These are phyloP conservation scores for Berkeleyomyces basicola DNA, from an alignment of 2,329 filamentous ascomycete species.

Conservation along the genomic window DNA sequence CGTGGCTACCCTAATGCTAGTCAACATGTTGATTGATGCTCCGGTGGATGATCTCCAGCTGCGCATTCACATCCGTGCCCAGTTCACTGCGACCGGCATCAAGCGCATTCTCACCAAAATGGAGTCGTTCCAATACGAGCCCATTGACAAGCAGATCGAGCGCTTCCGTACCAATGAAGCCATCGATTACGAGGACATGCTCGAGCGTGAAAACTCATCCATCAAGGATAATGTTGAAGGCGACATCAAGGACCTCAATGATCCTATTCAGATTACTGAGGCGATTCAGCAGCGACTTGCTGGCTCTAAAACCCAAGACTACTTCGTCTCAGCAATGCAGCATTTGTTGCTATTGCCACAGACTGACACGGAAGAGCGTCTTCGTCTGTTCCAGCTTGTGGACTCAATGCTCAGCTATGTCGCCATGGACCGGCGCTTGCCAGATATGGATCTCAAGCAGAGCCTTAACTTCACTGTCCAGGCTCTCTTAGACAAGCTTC, in stretches of 20 bases:
- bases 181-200: constrained; percentile 94
- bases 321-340: constrained; percentile 89
- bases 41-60: constrained; percentile 78
- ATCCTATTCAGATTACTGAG: constrained; percentile 84
- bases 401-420: constrained; percentile 99
- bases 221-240: constrained; percentile 76
- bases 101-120: constrained; percentile 90
- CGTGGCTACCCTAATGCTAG: constrained; percentile 79
- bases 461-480: constrained; percentile 96
- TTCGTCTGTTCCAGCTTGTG: constrained; percentile 93
- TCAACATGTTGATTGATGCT: constrained; percentile 93
- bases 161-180: constrained; percentile 85
- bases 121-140: constrained; percentile 95
- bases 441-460: constrained; percentile 95
- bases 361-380: constrained; percentile 76
- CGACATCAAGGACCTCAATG: constrained; percentile 79
- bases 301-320: constrained; percentile 77
- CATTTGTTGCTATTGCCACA: constrained; percentile 86
- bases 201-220: constrained; percentile 79
- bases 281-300: constrained; percentile 75
- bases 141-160: constrained; percentile 96
- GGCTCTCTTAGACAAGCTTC: constrained; percentile 82
- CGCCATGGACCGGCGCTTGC: constrained; percentile 87
- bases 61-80: constrained; percentile 83
- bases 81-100: constrained; percentile 91